Evolutionary conservation across 805 yeast genomes (phyloP).

Genomic region (Zygoascus bituminiphila): DNA sequence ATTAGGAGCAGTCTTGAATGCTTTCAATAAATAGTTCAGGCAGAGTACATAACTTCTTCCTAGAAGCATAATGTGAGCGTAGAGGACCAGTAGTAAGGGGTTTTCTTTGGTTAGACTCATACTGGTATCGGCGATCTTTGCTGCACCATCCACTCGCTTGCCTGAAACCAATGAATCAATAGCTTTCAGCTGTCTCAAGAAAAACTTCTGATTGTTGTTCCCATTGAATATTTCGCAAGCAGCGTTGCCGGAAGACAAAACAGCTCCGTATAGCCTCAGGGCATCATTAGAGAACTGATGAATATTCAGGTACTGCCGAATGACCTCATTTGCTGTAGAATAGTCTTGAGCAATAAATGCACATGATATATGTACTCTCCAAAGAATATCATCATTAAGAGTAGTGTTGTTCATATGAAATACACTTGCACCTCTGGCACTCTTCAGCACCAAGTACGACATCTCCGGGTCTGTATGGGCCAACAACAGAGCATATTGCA

Average conservation of each 20-base stretch:
- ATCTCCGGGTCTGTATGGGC: constrained; percentile 53
- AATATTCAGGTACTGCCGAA: constrained; percentile 56
- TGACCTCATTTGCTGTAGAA: constrained; percentile 43
- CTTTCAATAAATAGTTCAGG: constrained; percentile 64
- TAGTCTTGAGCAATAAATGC: constrained; percentile 43
- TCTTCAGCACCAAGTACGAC: constrained; percentile 61
- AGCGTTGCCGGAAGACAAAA: constrained; percentile 52
- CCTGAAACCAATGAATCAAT: constrained; percentile 59
- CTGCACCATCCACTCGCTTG: constrained; percentile 65
- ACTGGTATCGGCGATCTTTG: constrained; percentile 39
- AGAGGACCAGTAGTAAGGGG: constrained; percentile 68
- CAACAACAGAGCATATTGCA: constrained; percentile 65
- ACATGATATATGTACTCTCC: constrained; percentile 60
- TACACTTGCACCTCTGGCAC: constrained; percentile 70
- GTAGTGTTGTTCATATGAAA: constrained; percentile 35
- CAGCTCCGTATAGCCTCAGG: constrained; percentile 55
- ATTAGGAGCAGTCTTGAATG: constrained; percentile 54
- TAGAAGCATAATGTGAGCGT: constrained; percentile 71
- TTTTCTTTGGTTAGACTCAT: constrained; percentile 25
- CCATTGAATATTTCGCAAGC: constrained; percentile 59
- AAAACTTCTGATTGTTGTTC: constrained; percentile 81
- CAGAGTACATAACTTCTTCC: constrained; percentile 80
- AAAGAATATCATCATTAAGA: constrained; percentile 50
- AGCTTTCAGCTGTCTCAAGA: constrained; percentile 83
- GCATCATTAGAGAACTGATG: constrained; percentile 70